These are phyloP conservation scores for Macroventuria anomochaeta DNA, from an alignment of 2,329 filamentous ascomycete species.

Conservation along the genomic window DNA sequence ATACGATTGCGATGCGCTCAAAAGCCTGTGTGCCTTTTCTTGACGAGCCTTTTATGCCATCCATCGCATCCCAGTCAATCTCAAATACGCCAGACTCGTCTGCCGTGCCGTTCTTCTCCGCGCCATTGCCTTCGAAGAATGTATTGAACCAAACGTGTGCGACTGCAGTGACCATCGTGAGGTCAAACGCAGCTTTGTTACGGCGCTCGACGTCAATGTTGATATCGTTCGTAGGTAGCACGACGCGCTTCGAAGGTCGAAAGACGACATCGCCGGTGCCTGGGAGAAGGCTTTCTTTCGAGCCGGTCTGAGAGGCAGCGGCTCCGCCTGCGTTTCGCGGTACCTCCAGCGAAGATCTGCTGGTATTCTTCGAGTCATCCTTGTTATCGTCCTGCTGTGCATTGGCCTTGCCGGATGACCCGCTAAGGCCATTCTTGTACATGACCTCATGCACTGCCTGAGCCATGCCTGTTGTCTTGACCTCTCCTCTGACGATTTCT, in stretches of 20 bases:
- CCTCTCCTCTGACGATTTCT: constrained; percentile 66
- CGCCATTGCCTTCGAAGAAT: constrained; percentile 85
- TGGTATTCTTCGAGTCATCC: constrained; percentile 28
- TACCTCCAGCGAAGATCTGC: constrained; percentile 26
- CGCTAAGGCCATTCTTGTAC: constrained; percentile 45
- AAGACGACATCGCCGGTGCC: constrained; percentile 77
- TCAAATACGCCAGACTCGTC: constrained; percentile 74
- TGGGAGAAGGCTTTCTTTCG: constrained; percentile 53
- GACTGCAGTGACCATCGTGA: constrained; percentile 89
- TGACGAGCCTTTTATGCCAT: constrained; percentile 90
- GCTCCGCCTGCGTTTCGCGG: constrained; percentile 25
- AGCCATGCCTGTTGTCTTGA: constrained; percentile 52
- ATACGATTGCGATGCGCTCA: constrained; percentile 84
- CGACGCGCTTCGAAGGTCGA: constrained; percentile 70
- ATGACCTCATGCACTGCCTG: constrained; percentile 56
- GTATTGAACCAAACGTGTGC: constrained; percentile 97
- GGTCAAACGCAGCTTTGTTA: constrained; percentile 75
- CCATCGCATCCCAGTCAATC: constrained; percentile 79
- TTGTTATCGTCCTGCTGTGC: constrained; percentile 17
- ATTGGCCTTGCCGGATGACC: constrained; percentile 31
- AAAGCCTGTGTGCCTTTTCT: constrained; percentile 82
- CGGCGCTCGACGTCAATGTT: constrained; percentile 89
- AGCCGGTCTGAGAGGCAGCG: constrained; percentile 22
- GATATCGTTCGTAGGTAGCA: constrained; percentile 81
- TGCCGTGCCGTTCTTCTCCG: constrained; percentile 69